A percentile compares a stretch with the other conserved stretches of the same genome.
These are phyloP conservation scores for Puccinia horiana DNA, from an alignment of 1,284 basidiomycete species.

Conservation along the genomic window DNA sequence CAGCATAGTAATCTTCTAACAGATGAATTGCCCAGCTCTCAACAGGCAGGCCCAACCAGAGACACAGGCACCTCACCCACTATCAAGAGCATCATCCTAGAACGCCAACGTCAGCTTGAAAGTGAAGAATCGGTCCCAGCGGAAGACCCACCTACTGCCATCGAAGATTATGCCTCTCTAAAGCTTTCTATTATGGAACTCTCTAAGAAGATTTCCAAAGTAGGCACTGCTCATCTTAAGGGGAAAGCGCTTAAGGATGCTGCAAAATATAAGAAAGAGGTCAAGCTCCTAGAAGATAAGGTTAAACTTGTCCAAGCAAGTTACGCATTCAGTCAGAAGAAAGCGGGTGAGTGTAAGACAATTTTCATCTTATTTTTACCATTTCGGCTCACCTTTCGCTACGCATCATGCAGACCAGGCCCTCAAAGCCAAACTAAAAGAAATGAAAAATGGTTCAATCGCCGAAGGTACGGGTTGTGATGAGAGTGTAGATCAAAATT, in stretches of 20 bases:
- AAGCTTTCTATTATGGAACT: constrained; percentile 46
- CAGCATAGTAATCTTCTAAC: constrained; percentile 3
- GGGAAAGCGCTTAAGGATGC: constrained; percentile 45
- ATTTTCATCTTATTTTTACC: neutral
- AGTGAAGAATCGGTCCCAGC: neutral
- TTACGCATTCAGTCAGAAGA: constrained; percentile 44
- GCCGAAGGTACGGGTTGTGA: neutral
- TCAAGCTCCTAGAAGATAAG: constrained; percentile 43
- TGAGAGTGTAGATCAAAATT: constrained; percentile 21
- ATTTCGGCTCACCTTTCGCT: neutral
- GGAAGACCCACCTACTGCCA: constrained; percentile 9
- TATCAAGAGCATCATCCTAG: constrained; percentile 15
- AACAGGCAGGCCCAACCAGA: neutral
- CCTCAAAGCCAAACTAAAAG: constrained; percentile 42
- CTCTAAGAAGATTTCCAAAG: constrained; percentile 37
- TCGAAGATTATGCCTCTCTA: constrained; percentile 41
- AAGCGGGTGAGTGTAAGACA: constrained; percentile 31
- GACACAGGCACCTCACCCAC: neutral
- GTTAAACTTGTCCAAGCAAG: constrained; percentile 46
- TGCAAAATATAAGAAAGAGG: constrained; percentile 40
- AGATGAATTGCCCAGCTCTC: neutral
- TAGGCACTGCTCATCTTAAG: constrained; percentile 29
- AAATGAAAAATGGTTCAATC: constrained; percentile 11
- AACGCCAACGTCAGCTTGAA: constrained; percentile 1
- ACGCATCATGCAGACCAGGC: constrained; percentile 26